Percentiles rank a stretch among this genome's conserved stretches.
Evolutionary conservation across 2,329 filamentous ascomycete genomes (phyloP).

Genomic region (Xylariaceae sp.): DNA sequence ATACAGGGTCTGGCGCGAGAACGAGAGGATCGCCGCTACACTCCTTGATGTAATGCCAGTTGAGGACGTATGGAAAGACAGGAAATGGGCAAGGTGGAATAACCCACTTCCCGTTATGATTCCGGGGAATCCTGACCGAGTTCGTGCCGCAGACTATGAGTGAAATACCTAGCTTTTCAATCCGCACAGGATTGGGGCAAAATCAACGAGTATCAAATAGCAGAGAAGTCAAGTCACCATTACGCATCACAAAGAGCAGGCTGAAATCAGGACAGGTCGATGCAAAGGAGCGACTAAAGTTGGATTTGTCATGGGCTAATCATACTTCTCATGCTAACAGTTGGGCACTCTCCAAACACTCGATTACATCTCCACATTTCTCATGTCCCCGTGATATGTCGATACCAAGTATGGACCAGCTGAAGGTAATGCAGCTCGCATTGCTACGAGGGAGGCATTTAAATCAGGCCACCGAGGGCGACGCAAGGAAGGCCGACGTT

Average conservation of each 20-base stretch:
- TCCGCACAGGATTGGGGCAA: too few species aligned
- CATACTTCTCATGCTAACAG: conserved; percentile 17
- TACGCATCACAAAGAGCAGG: background rate
- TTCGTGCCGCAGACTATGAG: conserved; percentile 5
- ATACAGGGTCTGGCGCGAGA: conserved; percentile 23
- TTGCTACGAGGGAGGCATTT: conserved; percentile 15
- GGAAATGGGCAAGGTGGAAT: conserved; percentile 17
- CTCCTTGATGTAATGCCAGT: conserved; percentile 21
- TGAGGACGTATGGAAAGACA: conserved; percentile 25
- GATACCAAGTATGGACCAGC: conserved; percentile 5
- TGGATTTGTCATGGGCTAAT: conserved; percentile 21
- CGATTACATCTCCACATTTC: conserved; percentile 24
- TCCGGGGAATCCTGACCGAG: conserved; percentile 4
- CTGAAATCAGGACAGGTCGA: background rate
- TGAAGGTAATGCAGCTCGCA: conserved; percentile 1
- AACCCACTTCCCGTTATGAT: conserved; percentile 6
- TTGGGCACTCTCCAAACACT: conserved; percentile 7
- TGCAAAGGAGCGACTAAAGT: conserved; percentile 28
- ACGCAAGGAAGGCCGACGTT: conserved; percentile 28
- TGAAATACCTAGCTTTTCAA: too few species aligned
- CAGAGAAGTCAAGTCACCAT: background rate
- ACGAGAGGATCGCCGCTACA: conserved; percentile 24
- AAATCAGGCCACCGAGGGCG: conserved; percentile 24
- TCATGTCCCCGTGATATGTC: conserved; percentile 19
- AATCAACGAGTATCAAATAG: too few species aligned